These are phyloP conservation scores for Mantamonas sphyraenae DNA, from an alignment of 78 protist genomes.

Conservation along the genomic window DNA sequence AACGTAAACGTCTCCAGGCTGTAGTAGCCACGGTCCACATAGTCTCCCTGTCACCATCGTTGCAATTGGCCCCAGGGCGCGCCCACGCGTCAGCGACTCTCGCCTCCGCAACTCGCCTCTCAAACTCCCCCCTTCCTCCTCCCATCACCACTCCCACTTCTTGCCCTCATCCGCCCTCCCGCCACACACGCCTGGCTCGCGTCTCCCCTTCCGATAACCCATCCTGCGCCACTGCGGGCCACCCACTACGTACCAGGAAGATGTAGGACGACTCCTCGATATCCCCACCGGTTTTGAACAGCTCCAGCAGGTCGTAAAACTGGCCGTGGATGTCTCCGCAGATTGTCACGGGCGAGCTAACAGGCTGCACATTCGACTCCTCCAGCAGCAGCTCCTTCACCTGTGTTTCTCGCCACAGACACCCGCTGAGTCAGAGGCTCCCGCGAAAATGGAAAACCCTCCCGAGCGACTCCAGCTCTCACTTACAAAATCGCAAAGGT, in stretches of 20 bases:
- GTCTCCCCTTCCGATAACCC: background rate
- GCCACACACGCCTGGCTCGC: background rate
- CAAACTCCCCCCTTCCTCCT: background rate
- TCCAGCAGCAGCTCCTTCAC: constrained; percentile 81
- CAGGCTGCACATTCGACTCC: constrained; percentile 92
- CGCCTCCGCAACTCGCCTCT: background rate
- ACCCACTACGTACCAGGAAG: constrained; percentile 73
- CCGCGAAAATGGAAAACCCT: background rate
- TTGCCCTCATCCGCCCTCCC: too few species aligned
- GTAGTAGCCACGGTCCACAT: constrained; percentile 96
- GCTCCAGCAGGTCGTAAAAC: constrained; percentile 92
- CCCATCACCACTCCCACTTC: too few species aligned
- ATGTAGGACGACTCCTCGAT: constrained; percentile 86
- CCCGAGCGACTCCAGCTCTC: background rate
- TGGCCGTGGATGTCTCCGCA: constrained; percentile 99
- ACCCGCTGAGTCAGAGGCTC: background rate
- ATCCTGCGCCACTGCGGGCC: background rate
- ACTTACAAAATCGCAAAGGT: constrained; percentile 49
- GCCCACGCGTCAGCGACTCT: background rate
- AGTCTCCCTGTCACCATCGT: constrained; percentile 84
- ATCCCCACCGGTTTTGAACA: constrained; percentile 86
- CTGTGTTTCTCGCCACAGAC: constrained; percentile 14
- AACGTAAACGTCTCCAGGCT: constrained; percentile 90
- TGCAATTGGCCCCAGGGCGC: background rate
- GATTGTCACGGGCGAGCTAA: constrained; percentile 89